Percentiles rank a stretch among this genome's conserved stretches.
Conservation (phyloP, 2,329 filamentous ascomycete species). For the Cladorrhinum sp. region DNA sequence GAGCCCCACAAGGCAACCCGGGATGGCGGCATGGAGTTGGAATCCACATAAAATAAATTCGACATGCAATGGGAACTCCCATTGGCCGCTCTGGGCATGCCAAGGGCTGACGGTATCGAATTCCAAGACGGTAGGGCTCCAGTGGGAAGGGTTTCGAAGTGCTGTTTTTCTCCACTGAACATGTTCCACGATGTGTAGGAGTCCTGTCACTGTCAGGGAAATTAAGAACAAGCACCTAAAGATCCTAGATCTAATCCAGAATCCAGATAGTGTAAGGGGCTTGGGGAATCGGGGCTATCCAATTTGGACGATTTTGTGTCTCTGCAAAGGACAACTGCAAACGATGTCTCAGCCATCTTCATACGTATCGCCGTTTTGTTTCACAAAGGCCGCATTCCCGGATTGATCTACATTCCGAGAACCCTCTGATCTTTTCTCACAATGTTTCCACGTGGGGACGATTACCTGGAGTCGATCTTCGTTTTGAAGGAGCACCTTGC, state of each 20-base stretch:
- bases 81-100: constrained; percentile 14
- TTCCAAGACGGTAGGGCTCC: not conserved
- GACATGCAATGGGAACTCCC: not conserved
- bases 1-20: constrained; percentile 5
- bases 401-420: not conserved
- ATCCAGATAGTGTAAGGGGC: too few relatives aligned
- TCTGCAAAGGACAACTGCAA: too few relatives aligned
- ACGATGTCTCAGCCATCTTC: not conserved
- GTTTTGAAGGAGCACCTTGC: not conserved
- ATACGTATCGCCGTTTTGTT: not conserved
- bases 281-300: not conserved
- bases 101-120: constrained; percentile 11
- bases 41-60: constrained; percentile 4
- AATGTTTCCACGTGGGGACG: not conserved
- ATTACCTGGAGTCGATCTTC: too few relatives aligned
- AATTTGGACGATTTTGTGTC: too few relatives aligned
- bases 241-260: not conserved
- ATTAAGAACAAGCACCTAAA: not conserved
- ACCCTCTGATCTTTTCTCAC: not conserved
- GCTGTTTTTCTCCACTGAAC: not conserved
- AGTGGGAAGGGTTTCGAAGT: not conserved
- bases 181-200: not conserved
- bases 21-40: constrained; percentile 16
- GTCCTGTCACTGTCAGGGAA: not conserved
- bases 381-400: not conserved